These are phyloP conservation scores for Cryptococcus sp. DNA, from an alignment of 1,284 basidiomycete species.

Conservation along the genomic window DNA sequence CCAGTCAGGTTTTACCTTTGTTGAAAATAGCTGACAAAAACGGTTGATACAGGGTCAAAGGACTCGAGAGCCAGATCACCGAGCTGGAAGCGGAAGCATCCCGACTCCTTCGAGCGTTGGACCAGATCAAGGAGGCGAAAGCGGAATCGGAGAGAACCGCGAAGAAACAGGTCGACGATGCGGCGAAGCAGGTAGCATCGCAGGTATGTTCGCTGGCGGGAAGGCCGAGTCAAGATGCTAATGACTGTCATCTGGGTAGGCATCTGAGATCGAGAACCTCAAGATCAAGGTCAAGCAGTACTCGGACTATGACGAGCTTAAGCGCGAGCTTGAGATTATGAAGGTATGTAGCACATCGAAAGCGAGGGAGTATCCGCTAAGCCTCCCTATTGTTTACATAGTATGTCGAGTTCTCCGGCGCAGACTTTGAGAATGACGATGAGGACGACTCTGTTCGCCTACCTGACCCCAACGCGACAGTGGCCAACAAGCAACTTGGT, in stretches of 20 bases:
- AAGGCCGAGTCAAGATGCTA: neutral
- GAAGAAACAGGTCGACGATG: conserved; percentile 64
- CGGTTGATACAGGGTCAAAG: conserved; percentile 61
- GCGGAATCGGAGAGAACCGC: conserved; percentile 58
- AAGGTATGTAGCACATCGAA: conserved; percentile 63
- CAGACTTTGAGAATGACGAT: conserved; percentile 68
- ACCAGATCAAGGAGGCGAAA: conserved; percentile 65
- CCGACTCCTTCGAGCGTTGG: conserved; percentile 67
- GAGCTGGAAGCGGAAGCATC: conserved; percentile 74
- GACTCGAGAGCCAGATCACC: conserved; percentile 68
- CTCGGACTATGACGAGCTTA: conserved; percentile 89
- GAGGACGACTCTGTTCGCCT: conserved; percentile 60
- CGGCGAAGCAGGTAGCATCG: conserved; percentile 62
- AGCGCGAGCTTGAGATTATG: conserved; percentile 94
- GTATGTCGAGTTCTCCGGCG: conserved; percentile 90
- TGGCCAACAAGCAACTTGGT: conserved; percentile 69
- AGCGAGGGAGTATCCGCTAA: neutral
- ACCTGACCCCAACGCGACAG: conserved; percentile 82
- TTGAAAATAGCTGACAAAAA: conserved; percentile 7
- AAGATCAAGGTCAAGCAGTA: conserved; percentile 70
- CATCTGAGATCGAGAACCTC: conserved; percentile 66
- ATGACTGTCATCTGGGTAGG: conserved; percentile 34
- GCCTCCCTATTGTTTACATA: conserved; percentile 42
- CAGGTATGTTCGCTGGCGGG: conserved; percentile 55
- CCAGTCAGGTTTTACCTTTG: conserved; percentile 1